These are phyloP conservation scores for Penicillium sp. DNA, from an alignment of 2,329 filamentous ascomycete species.

Conservation along the genomic window DNA sequence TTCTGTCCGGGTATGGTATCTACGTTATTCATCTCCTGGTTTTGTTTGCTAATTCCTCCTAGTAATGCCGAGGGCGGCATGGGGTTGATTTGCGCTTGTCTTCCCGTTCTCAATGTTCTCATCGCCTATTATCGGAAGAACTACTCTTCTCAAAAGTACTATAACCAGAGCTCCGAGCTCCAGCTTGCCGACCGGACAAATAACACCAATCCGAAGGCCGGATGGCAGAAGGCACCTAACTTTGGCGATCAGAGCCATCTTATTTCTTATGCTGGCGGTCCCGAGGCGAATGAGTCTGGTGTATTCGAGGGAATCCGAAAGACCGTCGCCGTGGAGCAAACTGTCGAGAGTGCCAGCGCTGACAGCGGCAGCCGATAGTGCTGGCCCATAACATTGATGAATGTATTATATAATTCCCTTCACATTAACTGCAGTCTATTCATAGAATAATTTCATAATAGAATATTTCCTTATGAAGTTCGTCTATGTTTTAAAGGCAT, in stretches of 20 bases:
- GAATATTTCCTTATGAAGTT: background rate
- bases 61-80: conserved; percentile 41
- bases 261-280: conserved; percentile 29
- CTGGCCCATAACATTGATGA: conserved; percentile 2
- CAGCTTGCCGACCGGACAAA: conserved; percentile 28
- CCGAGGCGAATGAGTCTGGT: conserved; percentile 13
- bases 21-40: background rate
- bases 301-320: conserved; percentile 17
- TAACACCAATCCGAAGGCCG: conserved; percentile 16
- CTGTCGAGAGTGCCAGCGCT: conserved; percentile 11
- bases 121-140: conserved; percentile 25
- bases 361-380: conserved; percentile 4
- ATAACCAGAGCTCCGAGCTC: conserved; percentile 27
- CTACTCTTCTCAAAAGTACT: conserved; percentile 30
- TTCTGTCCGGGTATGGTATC: conserved; percentile 38
- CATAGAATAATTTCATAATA: background rate
- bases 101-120: conserved; percentile 35
- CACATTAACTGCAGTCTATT: background rate
- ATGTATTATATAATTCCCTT: background rate
- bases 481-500: background rate
- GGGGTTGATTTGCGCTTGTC: conserved; percentile 40
- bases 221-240: conserved; percentile 17
- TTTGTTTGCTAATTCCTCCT: background rate
- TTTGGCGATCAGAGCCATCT: conserved; percentile 34
- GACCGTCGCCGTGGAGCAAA: conserved; percentile 21